Base-by-base conservation (phyloP, 805 yeast genomes). In the Candida maris region DNA sequence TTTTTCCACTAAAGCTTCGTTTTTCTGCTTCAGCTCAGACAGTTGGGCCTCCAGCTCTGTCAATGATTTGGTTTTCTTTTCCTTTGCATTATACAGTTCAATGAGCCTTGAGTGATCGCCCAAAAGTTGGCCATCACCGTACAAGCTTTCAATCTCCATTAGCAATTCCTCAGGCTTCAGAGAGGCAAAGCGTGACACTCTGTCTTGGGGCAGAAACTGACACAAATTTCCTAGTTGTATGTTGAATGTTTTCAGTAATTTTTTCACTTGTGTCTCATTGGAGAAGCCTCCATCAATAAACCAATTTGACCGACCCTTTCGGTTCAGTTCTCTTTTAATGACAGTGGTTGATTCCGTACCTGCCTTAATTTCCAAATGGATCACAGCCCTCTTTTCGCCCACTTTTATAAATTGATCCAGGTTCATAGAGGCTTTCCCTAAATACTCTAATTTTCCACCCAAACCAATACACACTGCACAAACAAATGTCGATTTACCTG, bases 201-300 rank as follows among this genome's bases (percentile, higher is more conserved):
- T 71, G 51, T 91, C 97, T 56, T 93, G 99, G 0, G 98, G 96
- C 37, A 93, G 65, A 53, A 93, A 93, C 56, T 91, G 97, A 54
- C 97, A 89, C 33, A 91, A 67, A 56, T 91, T 93, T 55, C 87
- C 94, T 38, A 93, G 68, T 54, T 93, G 97, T 41, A 93, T 83
- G 52, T 84, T 84, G 44, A 78, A 70, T 2, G 53, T 52, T 15
- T 61, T 56, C 19, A 83, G 64, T 0, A 71, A 27, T 3, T 60
- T 59, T 39, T 66, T 71, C 4, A 87, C 70, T 4, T 53, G 54
- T 9, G 48, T 44, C 39, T 80, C 86, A 3, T 62, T 60, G 0
- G 65, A 51, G 2, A 51, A 40, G 14, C 38, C 42, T 9, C 61
- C 65, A 50, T 84, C 68, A 7, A 83, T 44, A 5, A 37, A 56